Base-by-base conservation (phyloP, 2,329 filamentous ascomycete species). In the Trichophyton rubrum region DNA sequence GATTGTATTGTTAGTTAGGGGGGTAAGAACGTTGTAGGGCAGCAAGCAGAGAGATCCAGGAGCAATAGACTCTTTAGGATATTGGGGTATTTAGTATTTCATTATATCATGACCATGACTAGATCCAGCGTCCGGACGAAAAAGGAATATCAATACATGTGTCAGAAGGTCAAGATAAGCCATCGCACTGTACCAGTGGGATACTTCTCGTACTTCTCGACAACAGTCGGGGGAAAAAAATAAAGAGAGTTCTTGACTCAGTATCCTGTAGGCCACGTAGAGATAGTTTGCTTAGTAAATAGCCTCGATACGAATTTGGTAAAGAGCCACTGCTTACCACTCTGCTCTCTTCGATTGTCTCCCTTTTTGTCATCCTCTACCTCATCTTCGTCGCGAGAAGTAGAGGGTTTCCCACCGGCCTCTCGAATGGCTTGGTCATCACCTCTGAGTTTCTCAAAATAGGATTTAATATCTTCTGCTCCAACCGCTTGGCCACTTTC, bases 381-480 rank as follows among this genome's bases (percentile, higher is more conserved):
- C 53, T 66, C 66, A 24, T 56, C 61, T 30, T 60, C 66, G 43
- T 67, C 71, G 27, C 75, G 38, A 61, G 66, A 69, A 1, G 81
- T 81, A n/a, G 58, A 51, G 33, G 58, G 47, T 30, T 67, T 71
- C 17, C 72, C 71, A 45, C 68, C 71, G n/a, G 70, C 67, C 38
- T 68, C 70, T 43, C 62, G 62, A 65, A 70, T 6, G 0, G 79
- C 88, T 67, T 87, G 78, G 51, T 90, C 88, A 73, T 97, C 93
- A 62, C 93, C 93, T 64, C 93, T 82, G 66, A 99, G 75, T 76
- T 93, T 92, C 58, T 92, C 92, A 80, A 99, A 99, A 72, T 96
- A 96, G 1, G 84, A 84, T 74, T 96, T 99, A 74, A 99, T 93
- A 74, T 97, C 91, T 70, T 99, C 93, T 0, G 92, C 92, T 1